Percentiles rank a stretch among this genome's conserved stretches.
phyloP scores from a whole-genome alignment of 2,329 filamentous ascomycete genomes.

The Zymoseptoria brevis region DNA sequence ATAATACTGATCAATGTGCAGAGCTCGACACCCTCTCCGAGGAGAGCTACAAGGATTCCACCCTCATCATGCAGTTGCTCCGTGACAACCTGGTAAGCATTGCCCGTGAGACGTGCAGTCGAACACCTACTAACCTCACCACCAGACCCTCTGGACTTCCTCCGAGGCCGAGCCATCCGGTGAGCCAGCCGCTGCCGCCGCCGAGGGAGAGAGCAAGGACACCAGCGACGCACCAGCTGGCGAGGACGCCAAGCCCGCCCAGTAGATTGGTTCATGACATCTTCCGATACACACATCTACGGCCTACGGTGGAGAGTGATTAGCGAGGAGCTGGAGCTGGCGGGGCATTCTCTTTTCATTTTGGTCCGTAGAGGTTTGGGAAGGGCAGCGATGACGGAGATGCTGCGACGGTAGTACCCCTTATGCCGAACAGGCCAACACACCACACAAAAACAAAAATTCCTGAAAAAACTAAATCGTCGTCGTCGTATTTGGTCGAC shows the following conservation, averaged over 20 bases:
- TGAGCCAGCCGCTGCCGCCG: slow-evolving; percentile 31
- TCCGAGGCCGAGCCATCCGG: slow-evolving; percentile 85
- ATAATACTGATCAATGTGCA: slow-evolving; percentile 30
- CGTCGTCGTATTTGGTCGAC: background rate
- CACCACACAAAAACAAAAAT: slow-evolving; percentile 9
- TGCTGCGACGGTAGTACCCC: slow-evolving; percentile 15
- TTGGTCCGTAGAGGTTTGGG: slow-evolving; percentile 18
- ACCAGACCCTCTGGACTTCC: slow-evolving; percentile 94
- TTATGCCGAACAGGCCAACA: slow-evolving; percentile 18
- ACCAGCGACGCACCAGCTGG: slow-evolving; percentile 52
- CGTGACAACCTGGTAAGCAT: slow-evolving; percentile 77
- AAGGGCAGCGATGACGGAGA: slow-evolving; percentile 12
- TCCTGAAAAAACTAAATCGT: background rate
- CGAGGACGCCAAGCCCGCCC: slow-evolving; percentile 40
- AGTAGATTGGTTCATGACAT: slow-evolving; percentile 24
- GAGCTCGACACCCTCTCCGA: slow-evolving; percentile 95
- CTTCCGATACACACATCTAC: slow-evolving; percentile 17
- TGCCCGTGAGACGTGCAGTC: background rate
- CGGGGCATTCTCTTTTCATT: slow-evolving; percentile 17
- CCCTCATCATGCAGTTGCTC: slow-evolving; percentile 96
- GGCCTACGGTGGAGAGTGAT: slow-evolving; percentile 17
- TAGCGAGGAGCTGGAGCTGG: slow-evolving; percentile 18
- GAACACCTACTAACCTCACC: slow-evolving; percentile 26
- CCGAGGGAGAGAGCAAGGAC: slow-evolving; percentile 46
- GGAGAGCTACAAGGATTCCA: slow-evolving; percentile 99